These are phyloP conservation scores for Rhizopus microsporus DNA, from an alignment of 371 early-diverging fungal species.

Conservation along the genomic window DNA sequence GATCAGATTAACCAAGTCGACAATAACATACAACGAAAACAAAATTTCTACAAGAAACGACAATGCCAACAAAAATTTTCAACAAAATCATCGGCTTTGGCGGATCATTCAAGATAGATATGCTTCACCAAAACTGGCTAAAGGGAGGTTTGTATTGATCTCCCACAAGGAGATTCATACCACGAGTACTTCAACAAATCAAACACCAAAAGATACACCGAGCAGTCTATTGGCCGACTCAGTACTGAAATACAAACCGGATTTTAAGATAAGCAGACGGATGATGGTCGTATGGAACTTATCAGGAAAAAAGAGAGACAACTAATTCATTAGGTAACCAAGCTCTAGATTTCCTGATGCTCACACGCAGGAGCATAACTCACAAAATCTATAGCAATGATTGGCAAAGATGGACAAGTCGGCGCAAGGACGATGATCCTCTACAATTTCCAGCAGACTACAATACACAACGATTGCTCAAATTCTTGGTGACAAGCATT, in stretches of 20 bases:
- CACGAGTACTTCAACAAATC: conserved; percentile 4
- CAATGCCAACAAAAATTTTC: conserved; percentile 12
- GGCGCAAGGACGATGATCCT: not conserved
- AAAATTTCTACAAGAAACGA: conserved; percentile 7
- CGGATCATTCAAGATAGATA: conserved; percentile 16
- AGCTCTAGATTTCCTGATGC: not conserved
- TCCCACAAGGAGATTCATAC: too few relatives aligned
- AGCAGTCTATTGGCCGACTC: conserved; percentile 10
- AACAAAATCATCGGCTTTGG: conserved; percentile 7
- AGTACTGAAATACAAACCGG: not conserved
- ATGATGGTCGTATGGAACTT: conserved; percentile 7
- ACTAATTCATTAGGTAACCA: not conserved
- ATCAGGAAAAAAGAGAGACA: conserved; percentile 4
- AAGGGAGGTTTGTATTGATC: conserved; percentile 6
- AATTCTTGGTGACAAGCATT: not conserved
- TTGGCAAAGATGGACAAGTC: conserved; percentile 7
- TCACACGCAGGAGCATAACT: not conserved
- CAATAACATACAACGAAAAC: too few relatives aligned
- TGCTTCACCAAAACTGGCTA: conserved; percentile 6
- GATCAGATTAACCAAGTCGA: conserved; percentile 11
- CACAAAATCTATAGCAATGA: conserved; percentile 3
- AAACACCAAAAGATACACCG: not conserved
- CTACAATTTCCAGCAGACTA: not conserved
- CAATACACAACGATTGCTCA: not conserved
- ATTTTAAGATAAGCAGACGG: not conserved